phyloP scores from a whole-genome alignment of 805 yeast genomes.

The Candida easanensis region DNA sequence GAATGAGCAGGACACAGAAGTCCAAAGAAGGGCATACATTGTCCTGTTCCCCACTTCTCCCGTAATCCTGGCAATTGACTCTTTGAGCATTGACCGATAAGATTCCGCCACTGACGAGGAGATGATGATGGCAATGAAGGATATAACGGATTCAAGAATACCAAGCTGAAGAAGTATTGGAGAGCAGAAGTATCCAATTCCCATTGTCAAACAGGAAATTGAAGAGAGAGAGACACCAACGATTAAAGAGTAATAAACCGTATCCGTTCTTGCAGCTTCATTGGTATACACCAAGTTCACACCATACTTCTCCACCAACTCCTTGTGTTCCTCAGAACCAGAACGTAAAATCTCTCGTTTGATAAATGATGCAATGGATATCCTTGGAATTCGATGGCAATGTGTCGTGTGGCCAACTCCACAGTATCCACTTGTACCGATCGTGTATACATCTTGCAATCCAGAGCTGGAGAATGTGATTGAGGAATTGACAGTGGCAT shows the following conservation, averaged over 20 bases:
- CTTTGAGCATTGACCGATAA: no score
- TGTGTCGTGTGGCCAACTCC: not conserved
- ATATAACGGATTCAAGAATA: not conserved
- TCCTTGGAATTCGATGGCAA: not conserved
- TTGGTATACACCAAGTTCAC: not conserved
- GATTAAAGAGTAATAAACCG: not conserved
- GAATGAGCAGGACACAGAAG: no score
- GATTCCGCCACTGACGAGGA: not conserved
- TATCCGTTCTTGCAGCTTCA: not conserved
- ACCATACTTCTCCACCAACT: not conserved
- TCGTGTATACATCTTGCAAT: not conserved
- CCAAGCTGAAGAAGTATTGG: not conserved
- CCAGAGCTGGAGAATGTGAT: not conserved
- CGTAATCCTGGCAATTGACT: not conserved
- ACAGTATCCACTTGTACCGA: constrained; percentile 1
- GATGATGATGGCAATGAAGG: not conserved
- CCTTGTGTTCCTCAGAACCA: not conserved
- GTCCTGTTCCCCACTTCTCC: not conserved
- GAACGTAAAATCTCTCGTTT: not conserved
- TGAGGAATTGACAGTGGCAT: not conserved
- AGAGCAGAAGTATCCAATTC: not conserved
- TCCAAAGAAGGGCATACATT: not conserved
- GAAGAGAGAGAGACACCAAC: not conserved
- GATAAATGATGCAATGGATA: not conserved
- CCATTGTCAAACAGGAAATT: not conserved